Evolutionary conservation across 768 basidiomycete genomes (phyloP), one percentile per base, ranked within the genome.

Genomic region (Agrocybe praecox): DNA sequence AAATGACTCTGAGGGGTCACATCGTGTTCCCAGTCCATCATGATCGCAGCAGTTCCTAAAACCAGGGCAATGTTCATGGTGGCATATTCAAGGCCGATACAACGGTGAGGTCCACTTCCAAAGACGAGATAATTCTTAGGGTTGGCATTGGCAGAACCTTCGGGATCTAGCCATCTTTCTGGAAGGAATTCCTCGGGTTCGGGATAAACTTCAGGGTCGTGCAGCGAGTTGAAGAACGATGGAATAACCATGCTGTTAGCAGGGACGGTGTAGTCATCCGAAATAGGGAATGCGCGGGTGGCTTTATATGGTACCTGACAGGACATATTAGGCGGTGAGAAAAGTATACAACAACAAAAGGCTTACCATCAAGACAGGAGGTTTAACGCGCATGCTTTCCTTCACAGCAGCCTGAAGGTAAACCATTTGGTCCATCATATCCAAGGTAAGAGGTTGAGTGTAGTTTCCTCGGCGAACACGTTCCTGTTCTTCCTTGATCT

Each of bases 81-180:
- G 34, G 96, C 94, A 68, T 98, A 99, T 72, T 97, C 94, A 50
- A 92, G 66, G 24, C 94, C 96, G 59, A 97, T 94, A 72, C 94
- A 96, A 62, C 86, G 84, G 75, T 98, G 94, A 51, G 95, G 94
- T 6, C 96, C 96, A 60, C 86, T 87, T 42, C 97, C 96, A 72
- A 94, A 98, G 24, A 98, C 92, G 60, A 99, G 86, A 72, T 93
- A 99, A 76, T 98, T 97, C 75, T 92, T 89, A 36, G 96, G 94
- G 70, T 92, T 91, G 52, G 80, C 74, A 70, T 89, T 90, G 50
- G 96, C 95, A 15, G 81, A 73, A 59, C 86, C 82, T n/a, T 85
- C 71, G 26, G 88, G 80, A 66, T 96, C 92, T 49, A 99, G 79
- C 94, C 95, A 99, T 55, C 97, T 88, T 67, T 98, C 96, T 8